phyloP scores from a whole-genome alignment of 495 filamentous ascomycete species.

The Lasiosphaeris hirsuta region DNA sequence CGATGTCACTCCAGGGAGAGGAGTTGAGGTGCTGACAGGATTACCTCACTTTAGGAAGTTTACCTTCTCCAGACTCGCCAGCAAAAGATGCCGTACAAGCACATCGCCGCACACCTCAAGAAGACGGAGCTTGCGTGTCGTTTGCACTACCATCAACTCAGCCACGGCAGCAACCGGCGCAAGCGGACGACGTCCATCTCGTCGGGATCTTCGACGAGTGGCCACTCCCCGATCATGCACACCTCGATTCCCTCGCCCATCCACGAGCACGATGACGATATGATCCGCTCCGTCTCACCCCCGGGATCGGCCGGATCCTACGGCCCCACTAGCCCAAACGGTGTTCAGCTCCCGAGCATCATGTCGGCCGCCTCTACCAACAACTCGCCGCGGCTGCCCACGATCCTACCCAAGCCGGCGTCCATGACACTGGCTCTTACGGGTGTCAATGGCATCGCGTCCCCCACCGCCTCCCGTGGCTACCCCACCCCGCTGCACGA shows the following conservation, averaged over 20 bases:
- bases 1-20: background rate
- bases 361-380: constrained; percentile 31
- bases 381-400: constrained; percentile 47
- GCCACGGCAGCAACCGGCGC: constrained; percentile 72
- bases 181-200: constrained; percentile 63
- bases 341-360: constrained; percentile 46
- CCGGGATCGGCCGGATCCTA: constrained; percentile 35
- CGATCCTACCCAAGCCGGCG: constrained; percentile 60
- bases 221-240: constrained; percentile 46
- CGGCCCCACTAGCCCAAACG: constrained; percentile 35
- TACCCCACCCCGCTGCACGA: constrained; percentile 38
- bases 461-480: constrained; percentile 32
- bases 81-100: constrained; percentile 87
- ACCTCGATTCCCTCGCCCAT: constrained; percentile 46
- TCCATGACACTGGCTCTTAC: constrained; percentile 43
- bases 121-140: constrained; percentile 85
- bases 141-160: constrained; percentile 79
- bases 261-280: constrained; percentile 32
- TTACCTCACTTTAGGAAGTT: constrained; percentile 55
- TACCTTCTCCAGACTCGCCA: constrained; percentile 79
- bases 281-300: constrained; percentile 37
- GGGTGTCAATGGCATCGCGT: constrained; percentile 17
- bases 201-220: constrained; percentile 48
- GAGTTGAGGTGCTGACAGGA: constrained; percentile 13
- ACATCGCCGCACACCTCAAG: constrained; percentile 76